These are phyloP conservation scores for Psophocarpus tetragonolobus DNA, from an alignment of 306 rosid species.

Conservation along the genomic window DNA sequence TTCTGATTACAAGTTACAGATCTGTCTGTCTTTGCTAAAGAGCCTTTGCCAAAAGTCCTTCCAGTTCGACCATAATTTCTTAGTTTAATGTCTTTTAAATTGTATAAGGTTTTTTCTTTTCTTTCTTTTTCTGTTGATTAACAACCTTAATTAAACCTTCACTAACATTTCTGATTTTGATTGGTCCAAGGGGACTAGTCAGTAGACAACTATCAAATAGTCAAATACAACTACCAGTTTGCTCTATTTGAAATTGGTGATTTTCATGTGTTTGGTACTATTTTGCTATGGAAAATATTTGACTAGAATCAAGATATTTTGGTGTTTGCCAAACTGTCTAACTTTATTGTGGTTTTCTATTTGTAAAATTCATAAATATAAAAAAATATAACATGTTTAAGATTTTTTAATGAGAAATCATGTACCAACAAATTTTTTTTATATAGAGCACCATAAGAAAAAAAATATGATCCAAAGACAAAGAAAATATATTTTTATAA, in stretches of 20 bases:
- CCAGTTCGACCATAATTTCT: slow-evolving; percentile 39
- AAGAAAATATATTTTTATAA: too few relatives aligned
- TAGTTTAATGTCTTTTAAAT: background rate
- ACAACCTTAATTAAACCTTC: background rate
- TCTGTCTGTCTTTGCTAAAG: slow-evolving; percentile 38
- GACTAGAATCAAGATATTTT: background rate
- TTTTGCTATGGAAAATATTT: background rate
- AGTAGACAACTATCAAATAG: slow-evolving; percentile 1
- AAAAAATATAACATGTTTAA: too few relatives aligned
- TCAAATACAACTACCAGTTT: slow-evolving; percentile 2
- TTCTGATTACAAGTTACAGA: slow-evolving; percentile 55
- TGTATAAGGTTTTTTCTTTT: background rate
- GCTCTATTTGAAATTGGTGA: background rate
- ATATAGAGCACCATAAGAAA: too few relatives aligned
- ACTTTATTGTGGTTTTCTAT: background rate
- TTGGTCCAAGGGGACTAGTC: background rate
- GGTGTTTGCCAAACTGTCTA: background rate
- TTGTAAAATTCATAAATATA: background rate
- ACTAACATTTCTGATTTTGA: background rate
- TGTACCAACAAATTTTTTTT: too few relatives aligned
- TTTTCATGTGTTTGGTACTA: background rate
- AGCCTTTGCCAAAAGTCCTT: slow-evolving; percentile 50
- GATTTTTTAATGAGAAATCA: too few relatives aligned
- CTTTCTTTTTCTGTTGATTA: background rate
- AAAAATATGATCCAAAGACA: too few relatives aligned